Percentiles rank a stretch among this genome's conserved stretches.
phyloP scores from a whole-genome alignment of 148 eudicot species.

The Camellia lanceoleosa region DNA sequence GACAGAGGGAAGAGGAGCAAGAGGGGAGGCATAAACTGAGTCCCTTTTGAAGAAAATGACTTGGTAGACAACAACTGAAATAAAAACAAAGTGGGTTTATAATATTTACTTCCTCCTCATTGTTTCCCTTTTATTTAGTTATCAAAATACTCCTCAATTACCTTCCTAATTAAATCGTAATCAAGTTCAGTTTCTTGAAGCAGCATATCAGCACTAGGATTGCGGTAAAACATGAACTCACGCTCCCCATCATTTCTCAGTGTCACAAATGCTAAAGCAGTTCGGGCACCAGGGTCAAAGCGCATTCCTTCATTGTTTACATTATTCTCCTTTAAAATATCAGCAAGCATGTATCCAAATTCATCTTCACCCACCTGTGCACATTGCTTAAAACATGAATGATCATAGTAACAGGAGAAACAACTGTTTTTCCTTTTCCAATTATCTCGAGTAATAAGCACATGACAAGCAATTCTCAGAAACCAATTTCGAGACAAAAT shows the following conservation, averaged over 20 bases:
- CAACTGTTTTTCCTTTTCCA: background rate
- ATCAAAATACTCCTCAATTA: slow-evolving; percentile 18
- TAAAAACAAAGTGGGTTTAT: too few relatives aligned
- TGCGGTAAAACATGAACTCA: slow-evolving; percentile 98
- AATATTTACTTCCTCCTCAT: background rate
- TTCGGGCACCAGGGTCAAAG: slow-evolving; percentile 95
- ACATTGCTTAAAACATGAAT: slow-evolving; percentile 10
- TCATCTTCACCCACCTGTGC: slow-evolving; percentile 98
- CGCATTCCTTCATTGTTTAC: slow-evolving; percentile 91
- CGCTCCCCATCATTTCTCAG: slow-evolving; percentile 92
- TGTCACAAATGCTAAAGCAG: slow-evolving; percentile 97
- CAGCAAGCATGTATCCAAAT: slow-evolving; percentile 97
- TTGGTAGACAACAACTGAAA: too few relatives aligned
- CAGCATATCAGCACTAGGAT: slow-evolving; percentile 99
- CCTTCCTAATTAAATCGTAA: slow-evolving; percentile 80
- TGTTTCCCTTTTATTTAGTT: background rate
- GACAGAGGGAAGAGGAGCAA: too few relatives aligned
- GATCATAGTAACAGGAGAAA: background rate
- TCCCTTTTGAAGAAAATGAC: too few relatives aligned
- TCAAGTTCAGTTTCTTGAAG: slow-evolving; percentile 88
- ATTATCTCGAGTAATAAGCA: background rate
- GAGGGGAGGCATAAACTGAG: too few relatives aligned
- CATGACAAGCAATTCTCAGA: background rate
- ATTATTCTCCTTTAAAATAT: slow-evolving; percentile 82
- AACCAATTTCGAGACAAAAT: background rate